Evolutionary conservation across 495 filamentous ascomycete genomes (phyloP).

Genomic region (Podospora appendiculata): DNA sequence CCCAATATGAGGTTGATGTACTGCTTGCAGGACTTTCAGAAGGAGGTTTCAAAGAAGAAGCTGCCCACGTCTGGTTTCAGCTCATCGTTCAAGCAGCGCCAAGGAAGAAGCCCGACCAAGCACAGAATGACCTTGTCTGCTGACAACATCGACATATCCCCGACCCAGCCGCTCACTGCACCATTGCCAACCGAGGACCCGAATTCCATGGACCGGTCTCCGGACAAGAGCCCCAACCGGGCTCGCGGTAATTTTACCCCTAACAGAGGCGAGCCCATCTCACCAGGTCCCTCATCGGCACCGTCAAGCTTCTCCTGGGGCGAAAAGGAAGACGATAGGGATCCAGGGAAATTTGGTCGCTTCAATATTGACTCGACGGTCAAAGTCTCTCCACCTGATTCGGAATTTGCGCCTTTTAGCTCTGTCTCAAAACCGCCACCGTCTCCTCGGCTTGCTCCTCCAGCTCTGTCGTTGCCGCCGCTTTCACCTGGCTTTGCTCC

Average conservation of each 20-base stretch:
- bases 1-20: constrained; percentile 99
- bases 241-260: constrained; percentile 33
- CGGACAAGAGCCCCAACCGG: constrained; percentile 26
- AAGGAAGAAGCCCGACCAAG: constrained; percentile 38
- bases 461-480: constrained; percentile 6
- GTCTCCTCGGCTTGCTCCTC: constrained; percentile 16
- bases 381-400: constrained; percentile 13
- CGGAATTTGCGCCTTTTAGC: constrained; percentile 13
- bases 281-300: constrained; percentile 51
- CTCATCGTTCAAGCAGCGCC: constrained; percentile 28
- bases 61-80: constrained; percentile 28
- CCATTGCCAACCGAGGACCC: constrained; percentile 39
- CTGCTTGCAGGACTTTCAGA: constrained; percentile 88
- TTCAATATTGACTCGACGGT: constrained; percentile 27
- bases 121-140: constrained; percentile 46
- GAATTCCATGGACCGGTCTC: constrained; percentile 6
- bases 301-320: constrained; percentile 46
- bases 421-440: constrained; percentile 24
- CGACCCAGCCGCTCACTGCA: constrained; percentile 43
- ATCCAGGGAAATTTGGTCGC: constrained; percentile 27
- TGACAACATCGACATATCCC: constrained; percentile 35
- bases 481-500: constrained; percentile 11
- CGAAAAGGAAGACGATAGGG: constrained; percentile 34
- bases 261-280: constrained; percentile 35
- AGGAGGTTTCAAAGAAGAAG: constrained; percentile 50